phyloP scores from a whole-genome alignment of 2,329 filamentous ascomycete species.

The Leptographium wingfieldii region DNA sequence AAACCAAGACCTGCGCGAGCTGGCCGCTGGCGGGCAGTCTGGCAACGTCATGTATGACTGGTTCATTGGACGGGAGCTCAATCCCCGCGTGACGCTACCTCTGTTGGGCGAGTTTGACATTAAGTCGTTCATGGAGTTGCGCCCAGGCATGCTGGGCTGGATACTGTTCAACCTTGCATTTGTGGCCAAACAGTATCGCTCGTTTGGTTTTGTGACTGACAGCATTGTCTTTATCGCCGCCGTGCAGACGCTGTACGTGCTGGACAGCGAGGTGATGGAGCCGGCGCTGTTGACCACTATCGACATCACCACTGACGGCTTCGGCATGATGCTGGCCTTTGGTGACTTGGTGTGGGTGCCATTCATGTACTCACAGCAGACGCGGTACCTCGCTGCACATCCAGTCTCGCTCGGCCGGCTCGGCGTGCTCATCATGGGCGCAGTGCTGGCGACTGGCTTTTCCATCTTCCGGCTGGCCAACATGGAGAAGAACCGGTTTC shows the following conservation, averaged over 20 bases:
- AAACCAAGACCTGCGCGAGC: conserved; percentile 50
- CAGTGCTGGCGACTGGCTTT: conserved; percentile 62
- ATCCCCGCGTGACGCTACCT: conserved; percentile 70
- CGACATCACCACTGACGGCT: conserved; percentile 85
- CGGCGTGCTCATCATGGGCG: conserved; percentile 52
- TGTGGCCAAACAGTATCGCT: conserved; percentile 77
- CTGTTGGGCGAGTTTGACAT: conserved; percentile 78
- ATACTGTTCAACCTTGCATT: conserved; percentile 74
- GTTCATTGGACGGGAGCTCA: conserved; percentile 92
- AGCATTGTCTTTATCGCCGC: conserved; percentile 69
- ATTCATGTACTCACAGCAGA: conserved; percentile 75
- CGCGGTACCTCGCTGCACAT: conserved; percentile 71
- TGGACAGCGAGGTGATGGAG: conserved; percentile 82
- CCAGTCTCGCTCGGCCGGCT: conserved; percentile 63
- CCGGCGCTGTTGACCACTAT: conserved; percentile 84
- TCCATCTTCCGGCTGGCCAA: conserved; percentile 90
- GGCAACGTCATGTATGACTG: conserved; percentile 90
- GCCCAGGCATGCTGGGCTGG: conserved; percentile 87
- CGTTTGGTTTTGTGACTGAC: conserved; percentile 71
- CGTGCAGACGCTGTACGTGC: conserved; percentile 69
- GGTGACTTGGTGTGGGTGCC: conserved; percentile 90
- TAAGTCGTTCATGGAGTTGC: conserved; percentile 79
- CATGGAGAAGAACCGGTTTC: conserved; percentile 89
- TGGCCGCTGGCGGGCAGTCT: conserved; percentile 68
- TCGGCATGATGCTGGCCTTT: conserved; percentile 90